phyloP scores from a whole-genome alignment of 2,329 filamentous ascomycete species.

The Cladophialophora psammophila region DNA sequence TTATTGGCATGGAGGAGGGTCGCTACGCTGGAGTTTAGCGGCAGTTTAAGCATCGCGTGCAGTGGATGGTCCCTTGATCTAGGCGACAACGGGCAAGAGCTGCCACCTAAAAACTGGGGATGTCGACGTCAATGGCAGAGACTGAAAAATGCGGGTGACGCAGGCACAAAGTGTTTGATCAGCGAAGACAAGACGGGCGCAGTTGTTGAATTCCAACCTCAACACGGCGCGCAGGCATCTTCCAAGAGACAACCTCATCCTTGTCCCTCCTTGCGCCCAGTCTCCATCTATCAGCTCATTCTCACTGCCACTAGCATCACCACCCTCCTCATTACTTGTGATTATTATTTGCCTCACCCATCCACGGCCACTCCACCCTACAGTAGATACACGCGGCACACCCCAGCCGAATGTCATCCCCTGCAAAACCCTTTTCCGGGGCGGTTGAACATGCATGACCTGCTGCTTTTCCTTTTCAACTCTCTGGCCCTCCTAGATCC shows the following conservation, averaged over 20 bases:
- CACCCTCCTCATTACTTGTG: neutral
- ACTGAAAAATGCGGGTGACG: constrained; percentile 8
- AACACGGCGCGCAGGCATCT: neutral
- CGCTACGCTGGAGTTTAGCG: constrained; percentile 10
- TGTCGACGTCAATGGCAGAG: constrained; percentile 18
- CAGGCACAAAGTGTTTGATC: constrained; percentile 8
- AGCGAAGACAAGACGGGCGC: neutral
- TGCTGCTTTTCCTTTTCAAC: neutral
- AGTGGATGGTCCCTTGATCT: constrained; percentile 14
- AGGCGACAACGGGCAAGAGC: constrained; percentile 19
- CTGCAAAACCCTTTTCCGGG: constrained; percentile 3
- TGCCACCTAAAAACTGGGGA: constrained; percentile 12
- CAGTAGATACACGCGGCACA: neutral
- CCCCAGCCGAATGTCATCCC: neutral
- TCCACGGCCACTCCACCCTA: constrained; percentile 2
- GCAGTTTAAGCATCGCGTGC: constrained; percentile 1
- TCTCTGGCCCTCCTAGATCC: neutral
- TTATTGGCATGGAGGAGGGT: neutral
- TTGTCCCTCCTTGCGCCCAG: neutral
- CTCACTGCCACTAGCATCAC: constrained; percentile 3
- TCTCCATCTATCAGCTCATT: constrained; percentile 1
- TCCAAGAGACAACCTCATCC: neutral
- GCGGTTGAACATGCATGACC: neutral
- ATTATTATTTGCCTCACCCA: constrained; percentile 7
- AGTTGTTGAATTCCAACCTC: neutral